Percentiles rank a stretch among this genome's conserved stretches.
phyloP scores from a whole-genome alignment of 371 early-diverging fungal species.

The Actinomortierella wolfii region DNA sequence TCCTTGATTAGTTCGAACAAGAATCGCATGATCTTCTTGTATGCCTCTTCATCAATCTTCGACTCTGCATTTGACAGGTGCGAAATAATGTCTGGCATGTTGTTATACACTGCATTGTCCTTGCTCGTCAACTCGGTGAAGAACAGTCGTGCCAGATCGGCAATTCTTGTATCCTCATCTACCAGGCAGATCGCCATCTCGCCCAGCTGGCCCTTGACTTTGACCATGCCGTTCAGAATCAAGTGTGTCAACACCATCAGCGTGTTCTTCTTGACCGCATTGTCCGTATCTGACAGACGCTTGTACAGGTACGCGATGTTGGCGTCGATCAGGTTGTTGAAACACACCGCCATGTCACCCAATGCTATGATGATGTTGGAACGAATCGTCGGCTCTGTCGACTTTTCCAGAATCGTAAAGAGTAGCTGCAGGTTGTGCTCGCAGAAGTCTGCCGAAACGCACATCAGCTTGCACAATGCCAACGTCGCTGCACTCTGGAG shows the following conservation, averaged over 20 bases:
- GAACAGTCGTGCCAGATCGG: constrained; percentile 91
- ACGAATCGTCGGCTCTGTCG: constrained; percentile 77
- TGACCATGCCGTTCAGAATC: constrained; percentile 98
- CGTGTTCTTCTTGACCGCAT: constrained; percentile 88
- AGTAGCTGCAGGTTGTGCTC: constrained; percentile 90
- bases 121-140: constrained; percentile 94
- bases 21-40: constrained; percentile 90
- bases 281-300: constrained; percentile 80
- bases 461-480: constrained; percentile 94
- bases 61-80: constrained; percentile 70
- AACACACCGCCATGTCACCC: constrained; percentile 96
- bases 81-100: constrained; percentile 95
- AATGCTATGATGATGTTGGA: constrained; percentile 93
- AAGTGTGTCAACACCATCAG: constrained; percentile 97
- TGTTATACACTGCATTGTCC: constrained; percentile 98
- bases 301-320: constrained; percentile 92
- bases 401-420: constrained; percentile 86
- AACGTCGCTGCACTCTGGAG: constrained; percentile 85
- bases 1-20: constrained; percentile 95
- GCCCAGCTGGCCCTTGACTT: constrained; percentile 96
- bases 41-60: constrained; percentile 76
- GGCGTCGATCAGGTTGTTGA: constrained; percentile 93
- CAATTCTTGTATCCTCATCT: constrained; percentile 85
- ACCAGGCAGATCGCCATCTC: constrained; percentile 97
- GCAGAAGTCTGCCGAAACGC: constrained; percentile 92